Evolutionary conservation across 176 grass and related monocot genomes (phyloP).

Genomic region (Chrysopogon serrulatus): DNA sequence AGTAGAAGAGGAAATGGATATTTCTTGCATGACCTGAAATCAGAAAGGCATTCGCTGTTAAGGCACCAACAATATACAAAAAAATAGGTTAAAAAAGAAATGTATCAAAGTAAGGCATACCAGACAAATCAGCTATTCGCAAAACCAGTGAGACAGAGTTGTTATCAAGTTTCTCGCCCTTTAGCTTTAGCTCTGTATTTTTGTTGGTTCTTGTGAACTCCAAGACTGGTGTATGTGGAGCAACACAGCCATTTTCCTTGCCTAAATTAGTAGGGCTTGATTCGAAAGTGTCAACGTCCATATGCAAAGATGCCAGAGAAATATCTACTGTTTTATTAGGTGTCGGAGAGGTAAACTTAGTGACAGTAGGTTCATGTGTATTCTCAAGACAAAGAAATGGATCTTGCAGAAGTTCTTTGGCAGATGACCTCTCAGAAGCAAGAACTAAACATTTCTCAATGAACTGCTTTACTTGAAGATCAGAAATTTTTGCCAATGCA

Average conservation of each 20-base stretch:
- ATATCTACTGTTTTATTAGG: conserved; percentile 38
- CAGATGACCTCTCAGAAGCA: conserved; percentile 70
- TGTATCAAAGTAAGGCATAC: conserved; percentile 34
- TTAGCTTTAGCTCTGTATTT: conserved; percentile 67
- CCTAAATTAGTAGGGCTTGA: conserved; percentile 24
- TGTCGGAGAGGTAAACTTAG: conserved; percentile 16
- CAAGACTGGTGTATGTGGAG: conserved; percentile 27
- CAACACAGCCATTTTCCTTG: conserved; percentile 22
- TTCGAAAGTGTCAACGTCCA: conserved; percentile 64
- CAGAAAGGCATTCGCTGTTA: neutral
- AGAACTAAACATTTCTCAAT: conserved; percentile 87
- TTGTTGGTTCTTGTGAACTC: conserved; percentile 71
- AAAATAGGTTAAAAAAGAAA: neutral
- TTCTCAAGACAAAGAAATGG: conserved; percentile 62
- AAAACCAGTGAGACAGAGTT: conserved; percentile 59
- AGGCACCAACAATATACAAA: neutral
- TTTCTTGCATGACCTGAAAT: conserved; percentile 61
- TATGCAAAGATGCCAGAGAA: conserved; percentile 39
- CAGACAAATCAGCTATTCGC: conserved; percentile 48
- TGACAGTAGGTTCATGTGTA: conserved; percentile 17
- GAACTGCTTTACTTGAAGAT: conserved; percentile 65
- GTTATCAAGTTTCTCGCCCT: conserved; percentile 66
- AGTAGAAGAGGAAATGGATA: conserved; percentile 84
- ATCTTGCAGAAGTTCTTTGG: conserved; percentile 79
- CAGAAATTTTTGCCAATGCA: conserved; percentile 61